Conservation (phyloP, 2,329 filamentous ascomycete species). For the Epichloe coenophiala region DNA sequence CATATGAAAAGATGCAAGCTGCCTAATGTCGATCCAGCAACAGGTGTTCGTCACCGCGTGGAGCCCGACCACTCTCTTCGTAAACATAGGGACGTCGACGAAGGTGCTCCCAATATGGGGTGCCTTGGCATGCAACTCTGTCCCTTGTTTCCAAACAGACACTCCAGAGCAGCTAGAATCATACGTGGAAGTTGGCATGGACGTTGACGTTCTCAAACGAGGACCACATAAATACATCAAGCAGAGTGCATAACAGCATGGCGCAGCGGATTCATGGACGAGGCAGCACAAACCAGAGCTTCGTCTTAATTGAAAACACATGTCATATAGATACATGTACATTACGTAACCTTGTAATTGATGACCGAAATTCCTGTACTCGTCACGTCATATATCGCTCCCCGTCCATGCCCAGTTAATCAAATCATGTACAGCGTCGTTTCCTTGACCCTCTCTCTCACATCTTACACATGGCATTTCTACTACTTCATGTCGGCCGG, state of each 20-base stretch:
- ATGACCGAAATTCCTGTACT: constrained; percentile 4
- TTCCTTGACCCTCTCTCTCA: neutral
- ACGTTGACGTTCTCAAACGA: constrained; percentile 33
- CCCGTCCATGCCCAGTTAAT: neutral
- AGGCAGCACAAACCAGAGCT: neutral
- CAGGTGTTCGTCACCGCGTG: constrained; percentile 37
- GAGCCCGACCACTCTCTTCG: constrained; percentile 48
- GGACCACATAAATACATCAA: constrained; percentile 30
- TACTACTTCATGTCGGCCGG: constrained; percentile 58
- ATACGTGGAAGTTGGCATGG: constrained; percentile 43
- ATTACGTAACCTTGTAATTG: neutral
- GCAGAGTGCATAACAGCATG: constrained; percentile 4
- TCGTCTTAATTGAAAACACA: neutral
- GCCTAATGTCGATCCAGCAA: constrained; percentile 54
- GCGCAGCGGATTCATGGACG: neutral
- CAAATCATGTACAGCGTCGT: constrained; percentile 7
- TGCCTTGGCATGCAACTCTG: constrained; percentile 56
- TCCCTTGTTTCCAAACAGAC: constrained; percentile 31
- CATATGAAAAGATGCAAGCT: constrained; percentile 43
- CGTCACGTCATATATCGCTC: constrained; percentile 4
- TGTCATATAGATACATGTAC: neutral
- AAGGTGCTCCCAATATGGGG: constrained; percentile 40
- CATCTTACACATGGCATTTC: constrained; percentile 6
- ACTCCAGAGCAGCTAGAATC: constrained; percentile 22
- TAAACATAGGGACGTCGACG: constrained; percentile 45